These are phyloP conservation scores for Dictyostelium capitatum DNA, from an alignment of 78 protist genomes.

Conservation along the genomic window DNA sequence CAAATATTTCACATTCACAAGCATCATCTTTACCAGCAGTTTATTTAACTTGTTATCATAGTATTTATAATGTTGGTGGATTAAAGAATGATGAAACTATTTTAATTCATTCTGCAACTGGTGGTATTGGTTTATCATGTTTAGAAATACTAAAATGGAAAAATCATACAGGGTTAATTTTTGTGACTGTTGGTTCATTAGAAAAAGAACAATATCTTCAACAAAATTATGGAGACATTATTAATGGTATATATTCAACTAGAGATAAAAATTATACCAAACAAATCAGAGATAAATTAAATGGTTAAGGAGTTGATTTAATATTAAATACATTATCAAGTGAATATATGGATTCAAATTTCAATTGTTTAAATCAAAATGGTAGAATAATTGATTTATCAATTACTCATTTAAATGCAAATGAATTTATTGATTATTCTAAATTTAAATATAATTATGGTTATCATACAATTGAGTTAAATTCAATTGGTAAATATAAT, in stretches of 20 bases:
- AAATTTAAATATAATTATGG: conserved; percentile 2
- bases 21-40: conserved; percentile 21
- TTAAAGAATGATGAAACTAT: conserved; percentile 44
- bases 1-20: background rate
- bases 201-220: background rate
- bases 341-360: background rate
- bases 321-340: conserved; percentile 16
- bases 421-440: background rate
- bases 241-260: background rate
- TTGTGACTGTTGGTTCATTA: conserved; percentile 26
- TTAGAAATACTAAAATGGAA: conserved; percentile 83
- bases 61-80: conserved; percentile 1
- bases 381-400: conserved; percentile 62
- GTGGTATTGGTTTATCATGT: conserved; percentile 56
- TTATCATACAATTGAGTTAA: conserved; percentile 1
- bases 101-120: conserved; percentile 21
- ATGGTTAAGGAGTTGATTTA: conserved; percentile 20
- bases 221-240: conserved; percentile 1
- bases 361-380: background rate
- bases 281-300: background rate
- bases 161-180: conserved; percentile 34
- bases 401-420: conserved; percentile 31
- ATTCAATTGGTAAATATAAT: too few species aligned
- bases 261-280: background rate
- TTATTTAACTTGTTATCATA: conserved; percentile 7